Base-by-base conservation (phyloP, 306 rosid genomes). In the Quercus dentata region DNA sequence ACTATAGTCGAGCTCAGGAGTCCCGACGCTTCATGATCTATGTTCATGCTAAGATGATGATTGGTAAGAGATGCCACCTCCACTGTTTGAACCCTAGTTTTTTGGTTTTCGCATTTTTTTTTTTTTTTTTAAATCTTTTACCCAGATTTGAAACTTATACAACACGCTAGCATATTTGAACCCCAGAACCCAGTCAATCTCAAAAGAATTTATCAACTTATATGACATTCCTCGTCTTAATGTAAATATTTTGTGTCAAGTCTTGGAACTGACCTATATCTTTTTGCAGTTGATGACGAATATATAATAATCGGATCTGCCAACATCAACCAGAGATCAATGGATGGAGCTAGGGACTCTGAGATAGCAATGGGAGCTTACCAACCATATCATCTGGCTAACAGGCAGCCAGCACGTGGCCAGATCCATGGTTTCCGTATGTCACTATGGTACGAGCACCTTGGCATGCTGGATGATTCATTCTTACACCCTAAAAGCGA, bases 31-130 rank as follows among this genome's bases (percentile, higher is more conserved):
- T 88, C 87, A 91, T 91, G 95, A 91, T 91, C 65, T 91, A 91
- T 77, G 95, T 91, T 63, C 95, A 91, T 83, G 76, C 95, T 81
- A 87, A 89, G 79, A 91, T 91, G 95, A 87, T 91, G 92, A 91
- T 91, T 27, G 95, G 95, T 91, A 81, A 82, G 81, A 76, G 51
- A 51, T 74, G 65, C 44, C 12, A 56, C n/a, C 65, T 17, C 1
- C 51, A 28, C 12, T 38, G 6, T 28, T 3, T 23, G 54, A 28
- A 19, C 63, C 28, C 54, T 57, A 23, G 13, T 55, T 38, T 38
- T 38, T 38, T 0, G 2, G 1, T 35, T 35, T 35, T 35, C 0
- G 35, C 1, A 1, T 23, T 23, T 23, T 23, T 23, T 0, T 1
- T 25, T 25, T 25, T 25, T 7, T 10, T 33, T 19, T 69, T 0